These are phyloP conservation scores for Clarireedia sp. DNA, from an alignment of 2,329 filamentous ascomycete genomes.

Conservation along the genomic window DNA sequence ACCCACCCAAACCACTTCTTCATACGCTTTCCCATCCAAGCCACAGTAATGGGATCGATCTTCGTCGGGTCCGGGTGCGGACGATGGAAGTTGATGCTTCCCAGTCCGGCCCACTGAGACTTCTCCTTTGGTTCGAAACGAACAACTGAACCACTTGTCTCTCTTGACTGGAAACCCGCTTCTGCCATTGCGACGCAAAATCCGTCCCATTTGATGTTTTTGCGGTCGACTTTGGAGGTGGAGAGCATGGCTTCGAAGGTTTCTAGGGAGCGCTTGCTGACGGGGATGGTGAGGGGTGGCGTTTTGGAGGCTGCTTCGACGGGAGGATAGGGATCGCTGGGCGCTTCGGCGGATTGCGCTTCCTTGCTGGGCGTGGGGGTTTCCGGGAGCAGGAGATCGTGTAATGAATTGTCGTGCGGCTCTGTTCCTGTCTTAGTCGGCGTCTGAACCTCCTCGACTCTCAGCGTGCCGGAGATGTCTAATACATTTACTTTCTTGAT, in stretches of 20 bases:
- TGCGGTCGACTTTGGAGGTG: not conserved
- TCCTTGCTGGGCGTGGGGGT: no score
- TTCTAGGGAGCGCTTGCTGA: not conserved
- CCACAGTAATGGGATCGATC: constrained; percentile 7
- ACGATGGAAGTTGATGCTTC: constrained; percentile 13
- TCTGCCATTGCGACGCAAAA: constrained; percentile 10
- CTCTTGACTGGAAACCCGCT: constrained; percentile 7
- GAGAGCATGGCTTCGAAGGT: not conserved
- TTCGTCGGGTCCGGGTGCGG: constrained; percentile 10
- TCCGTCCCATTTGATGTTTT: constrained; percentile 4
- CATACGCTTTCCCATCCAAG: constrained; percentile 10
- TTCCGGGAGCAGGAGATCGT: no score
- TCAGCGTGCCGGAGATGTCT: no score
- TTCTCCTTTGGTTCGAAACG: constrained; percentile 4
- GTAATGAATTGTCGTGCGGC: no score
- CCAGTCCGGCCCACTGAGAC: constrained; percentile 4
- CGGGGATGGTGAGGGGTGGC: not conserved
- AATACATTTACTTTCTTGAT: no score
- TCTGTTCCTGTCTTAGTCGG: no score
- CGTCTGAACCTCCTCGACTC: no score
- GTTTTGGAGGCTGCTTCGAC: not conserved
- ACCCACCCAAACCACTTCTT: constrained; percentile 13
- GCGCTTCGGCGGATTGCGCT: no score
- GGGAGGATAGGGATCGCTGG: not conserved
- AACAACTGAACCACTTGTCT: not conserved